Conservation (phyloP, 1,139 yeast genomes). For the Kodamaea suecica region DNA sequence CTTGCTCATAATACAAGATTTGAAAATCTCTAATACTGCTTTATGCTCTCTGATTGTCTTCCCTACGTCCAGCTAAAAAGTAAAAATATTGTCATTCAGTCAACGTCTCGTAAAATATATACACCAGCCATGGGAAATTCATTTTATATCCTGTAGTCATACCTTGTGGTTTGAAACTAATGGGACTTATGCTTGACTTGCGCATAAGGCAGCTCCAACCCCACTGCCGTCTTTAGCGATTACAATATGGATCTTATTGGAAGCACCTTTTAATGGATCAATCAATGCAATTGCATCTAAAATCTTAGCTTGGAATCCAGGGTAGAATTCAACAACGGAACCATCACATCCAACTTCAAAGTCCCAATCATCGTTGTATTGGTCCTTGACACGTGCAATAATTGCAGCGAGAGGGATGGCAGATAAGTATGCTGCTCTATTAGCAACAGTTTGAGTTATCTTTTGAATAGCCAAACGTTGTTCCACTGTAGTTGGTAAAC, state of each 20-base stretch:
- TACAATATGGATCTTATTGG: constrained; percentile 65
- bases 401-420: constrained; percentile 89
- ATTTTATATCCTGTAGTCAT: too few relatives aligned
- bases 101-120: too few relatives aligned
- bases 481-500: constrained; percentile 62
- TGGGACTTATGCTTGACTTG: constrained; percentile 43
- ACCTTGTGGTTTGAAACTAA: too few relatives aligned
- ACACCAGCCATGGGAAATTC: too few relatives aligned
- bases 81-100: too few relatives aligned
- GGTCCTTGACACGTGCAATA: constrained; percentile 36
- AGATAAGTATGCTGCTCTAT: constrained; percentile 80
- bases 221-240: constrained; percentile 95
- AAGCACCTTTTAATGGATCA: constrained; percentile 67
- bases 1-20: too few relatives aligned
- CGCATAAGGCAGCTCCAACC: constrained; percentile 95
- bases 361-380: constrained; percentile 53
- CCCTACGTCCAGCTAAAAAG: too few relatives aligned
- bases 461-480: constrained; percentile 72
- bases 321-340: constrained; percentile 86
- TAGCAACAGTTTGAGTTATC: constrained; percentile 73
- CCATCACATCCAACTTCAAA: constrained; percentile 96
- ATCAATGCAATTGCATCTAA: constrained; percentile 71
- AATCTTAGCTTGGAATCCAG: constrained; percentile 75
- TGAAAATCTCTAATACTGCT: too few relatives aligned
- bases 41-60: too few relatives aligned